phyloP scores from a whole-genome alignment of 495 filamentous ascomycete species.

The Penicillium riverlandense region DNA sequence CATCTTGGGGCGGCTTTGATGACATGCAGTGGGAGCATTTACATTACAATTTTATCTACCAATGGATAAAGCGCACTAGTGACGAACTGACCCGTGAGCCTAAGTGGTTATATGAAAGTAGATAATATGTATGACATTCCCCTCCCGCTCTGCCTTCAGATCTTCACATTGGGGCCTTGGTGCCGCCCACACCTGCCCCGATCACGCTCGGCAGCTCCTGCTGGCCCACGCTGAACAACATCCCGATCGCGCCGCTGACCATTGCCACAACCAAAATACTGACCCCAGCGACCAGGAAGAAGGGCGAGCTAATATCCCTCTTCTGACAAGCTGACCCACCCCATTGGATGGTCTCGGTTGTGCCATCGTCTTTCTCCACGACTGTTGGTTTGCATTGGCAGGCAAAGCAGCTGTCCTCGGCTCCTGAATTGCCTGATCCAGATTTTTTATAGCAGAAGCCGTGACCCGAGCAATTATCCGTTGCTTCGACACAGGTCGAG shows the following conservation, averaged over 20 bases:
- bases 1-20: too few species aligned
- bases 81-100: too few species aligned
- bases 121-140: too few species aligned
- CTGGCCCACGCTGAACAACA: slow-evolving; percentile 73
- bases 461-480: slow-evolving; percentile 69
- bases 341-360: slow-evolving; percentile 54
- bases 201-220: slow-evolving; percentile 79
- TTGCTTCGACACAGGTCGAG: slow-evolving; percentile 52
- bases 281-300: slow-evolving; percentile 75
- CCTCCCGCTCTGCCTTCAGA: too few species aligned
- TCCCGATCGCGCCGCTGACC: slow-evolving; percentile 57
- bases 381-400: slow-evolving; percentile 61
- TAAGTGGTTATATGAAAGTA: too few species aligned
- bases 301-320: slow-evolving; percentile 77
- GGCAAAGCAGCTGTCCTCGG: slow-evolving; percentile 55
- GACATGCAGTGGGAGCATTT: neutral
- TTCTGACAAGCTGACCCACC: slow-evolving; percentile 87
- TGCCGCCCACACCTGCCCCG: slow-evolving; percentile 69
- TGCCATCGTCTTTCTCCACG: slow-evolving; percentile 38
- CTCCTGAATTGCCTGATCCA: slow-evolving; percentile 21
- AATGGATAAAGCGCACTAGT: neutral
- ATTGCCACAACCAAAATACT: slow-evolving; percentile 55
- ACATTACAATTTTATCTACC: neutral
- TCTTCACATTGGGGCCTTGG: slow-evolving; percentile 35
- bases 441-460: slow-evolving; percentile 62